Evolutionary conservation across 1,284 basidiomycete genomes (phyloP), one percentile per base, ranked within the genome.

Genomic region (Megacollybia platyphylla): DNA sequence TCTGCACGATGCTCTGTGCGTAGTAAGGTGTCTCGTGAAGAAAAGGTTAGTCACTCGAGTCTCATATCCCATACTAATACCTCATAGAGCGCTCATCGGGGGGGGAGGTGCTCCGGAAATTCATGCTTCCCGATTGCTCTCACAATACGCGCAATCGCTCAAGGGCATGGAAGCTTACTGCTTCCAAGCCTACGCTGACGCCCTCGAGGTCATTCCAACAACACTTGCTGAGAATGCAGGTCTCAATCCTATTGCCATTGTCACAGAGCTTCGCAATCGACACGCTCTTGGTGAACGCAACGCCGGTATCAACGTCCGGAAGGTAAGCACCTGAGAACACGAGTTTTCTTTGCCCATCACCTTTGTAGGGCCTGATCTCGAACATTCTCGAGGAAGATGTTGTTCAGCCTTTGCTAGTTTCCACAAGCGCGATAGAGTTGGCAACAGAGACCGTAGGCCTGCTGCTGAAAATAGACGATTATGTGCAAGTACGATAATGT

Each of bases 161-260:
- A 96, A 87, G 63, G 94, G 96, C 42, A 97, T 97, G 86, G 93
- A 98, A 64, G 89, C 93, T 5, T 98, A 98, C 65, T 97, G 96
- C 63, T 97, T 94, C 81, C 88, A 96, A 58, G 93, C 93, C 3
- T 99, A 92, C 55, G 92, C 96, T 30, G 96, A 98, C 58, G 92
- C 96, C 4, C 76, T 99, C 45, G 96, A 98, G 64, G 85, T 98
- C 48, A 97, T 99, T 52, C 96, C 96, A 2, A 97, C 88, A 2
- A 99, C 96, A 0, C 73, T 99, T 7, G 96, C 96, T 7, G 96
- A 99, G 66, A 98, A 99, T 58, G 96, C 96, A 7, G 96, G 96
- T 39, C 68, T 99, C 49, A 97, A 98, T 67, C 92, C 96, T 5
- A 97, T 99, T 51, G 84, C 90, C 10, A 98, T 98, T 55, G 93